A percentile compares a stretch with the other conserved stretches of the same genome.
Conservation (phyloP, 1,284 basidiomycete genomes). For the Cryptococcus depauperatus region DNA sequence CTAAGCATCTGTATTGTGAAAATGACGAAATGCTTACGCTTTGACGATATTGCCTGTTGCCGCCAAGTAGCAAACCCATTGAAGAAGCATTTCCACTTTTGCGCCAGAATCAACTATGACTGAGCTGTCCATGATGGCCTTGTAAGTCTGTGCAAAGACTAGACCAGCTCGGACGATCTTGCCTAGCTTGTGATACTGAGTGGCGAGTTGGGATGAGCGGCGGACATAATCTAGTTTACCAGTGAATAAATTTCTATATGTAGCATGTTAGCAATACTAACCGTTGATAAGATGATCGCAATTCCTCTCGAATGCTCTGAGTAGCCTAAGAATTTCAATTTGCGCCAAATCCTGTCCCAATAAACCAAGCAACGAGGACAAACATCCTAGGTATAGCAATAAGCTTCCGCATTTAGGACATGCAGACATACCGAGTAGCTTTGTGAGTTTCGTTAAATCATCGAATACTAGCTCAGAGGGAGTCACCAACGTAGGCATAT, state of each 20-base stretch:
- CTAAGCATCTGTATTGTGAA: not conserved
- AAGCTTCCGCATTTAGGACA: conserved; percentile 13
- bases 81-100: conserved; percentile 54
- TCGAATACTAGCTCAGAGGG: conserved; percentile 44
- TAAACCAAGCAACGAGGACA: conserved; percentile 60
- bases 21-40: conserved; percentile 49
- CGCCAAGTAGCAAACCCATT: conserved; percentile 60
- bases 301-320: conserved; percentile 53
- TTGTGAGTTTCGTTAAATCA: conserved; percentile 49
- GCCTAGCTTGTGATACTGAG: conserved; percentile 69
- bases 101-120: conserved; percentile 24
- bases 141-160: conserved; percentile 55
- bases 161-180: conserved; percentile 58
- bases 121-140: conserved; percentile 41
- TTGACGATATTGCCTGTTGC: conserved; percentile 54
- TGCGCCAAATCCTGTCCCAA: conserved; percentile 49
- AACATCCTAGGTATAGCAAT: conserved; percentile 49
- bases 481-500: too few species aligned
- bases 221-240: conserved; percentile 56
- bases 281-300: conserved; percentile 44
- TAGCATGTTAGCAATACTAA: conserved; percentile 11
- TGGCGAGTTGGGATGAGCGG: conserved; percentile 61
- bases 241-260: not conserved
- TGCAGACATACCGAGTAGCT: conserved; percentile 51
- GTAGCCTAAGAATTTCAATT: conserved; percentile 49